Evolutionary conservation across 1,284 basidiomycete species (phyloP).

Genomic region (Ceratobasidium theobromae): DNA sequence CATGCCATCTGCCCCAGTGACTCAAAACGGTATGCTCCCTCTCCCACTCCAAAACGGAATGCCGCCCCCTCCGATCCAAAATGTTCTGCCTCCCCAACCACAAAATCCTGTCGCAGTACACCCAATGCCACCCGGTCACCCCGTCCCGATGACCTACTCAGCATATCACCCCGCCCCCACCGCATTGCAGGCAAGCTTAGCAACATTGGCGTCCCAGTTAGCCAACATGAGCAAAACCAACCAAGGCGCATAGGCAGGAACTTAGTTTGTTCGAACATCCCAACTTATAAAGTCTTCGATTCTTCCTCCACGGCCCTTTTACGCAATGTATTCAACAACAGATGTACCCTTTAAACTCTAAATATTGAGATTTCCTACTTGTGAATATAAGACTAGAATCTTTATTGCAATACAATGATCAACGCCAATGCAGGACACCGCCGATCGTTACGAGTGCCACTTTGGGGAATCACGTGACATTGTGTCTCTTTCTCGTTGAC

Average conservation of each 20-base stretch:
- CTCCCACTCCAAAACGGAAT: neutral
- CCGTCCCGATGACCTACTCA: neutral
- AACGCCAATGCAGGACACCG: too few relatives aligned
- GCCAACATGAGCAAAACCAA: conserved; percentile 23
- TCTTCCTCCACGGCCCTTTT: too few relatives aligned
- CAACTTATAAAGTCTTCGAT: too few relatives aligned
- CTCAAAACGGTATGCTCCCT: neutral
- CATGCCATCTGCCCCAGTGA: neutral
- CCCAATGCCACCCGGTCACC: neutral
- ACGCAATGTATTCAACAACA: too few relatives aligned
- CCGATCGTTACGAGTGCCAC: neutral
- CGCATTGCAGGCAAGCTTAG: conserved; percentile 17
- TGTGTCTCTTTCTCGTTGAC: neutral
- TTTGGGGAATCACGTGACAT: conserved; percentile 19
- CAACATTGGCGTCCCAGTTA: conserved; percentile 9
- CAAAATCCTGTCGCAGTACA: neutral
- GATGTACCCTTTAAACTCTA: neutral
- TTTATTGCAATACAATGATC: too few relatives aligned
- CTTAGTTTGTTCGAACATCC: neutral
- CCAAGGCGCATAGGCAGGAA: neutral
- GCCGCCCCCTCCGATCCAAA: neutral
- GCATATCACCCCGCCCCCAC: conserved; percentile 1
- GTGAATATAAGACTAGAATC: neutral
- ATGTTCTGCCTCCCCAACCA: neutral
- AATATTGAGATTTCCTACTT: neutral